Evolutionary conservation across 768 basidiomycete genomes (phyloP).

Genomic region (Clathrus columnatus): DNA sequence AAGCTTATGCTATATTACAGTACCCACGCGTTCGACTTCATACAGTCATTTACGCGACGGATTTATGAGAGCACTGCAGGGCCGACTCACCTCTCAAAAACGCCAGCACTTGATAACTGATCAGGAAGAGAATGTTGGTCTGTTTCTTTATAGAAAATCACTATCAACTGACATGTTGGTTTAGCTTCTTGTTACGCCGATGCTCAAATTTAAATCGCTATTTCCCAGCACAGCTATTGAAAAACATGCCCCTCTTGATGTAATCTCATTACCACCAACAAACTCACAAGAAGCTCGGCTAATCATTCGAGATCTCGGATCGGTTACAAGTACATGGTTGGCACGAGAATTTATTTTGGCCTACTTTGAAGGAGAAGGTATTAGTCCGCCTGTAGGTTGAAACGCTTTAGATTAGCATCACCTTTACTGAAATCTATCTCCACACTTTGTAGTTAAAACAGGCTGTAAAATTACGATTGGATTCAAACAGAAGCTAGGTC

Average conservation of each 20-base stretch:
- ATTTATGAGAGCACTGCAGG: constrained; percentile 65
- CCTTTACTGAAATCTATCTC: neutral
- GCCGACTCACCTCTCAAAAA: constrained; percentile 44
- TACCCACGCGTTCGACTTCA: neutral
- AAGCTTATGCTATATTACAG: neutral
- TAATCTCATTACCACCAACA: constrained; percentile 52
- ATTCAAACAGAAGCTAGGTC: neutral
- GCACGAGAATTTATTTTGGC: constrained; percentile 53
- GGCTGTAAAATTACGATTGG: constrained; percentile 2
- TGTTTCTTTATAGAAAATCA: neutral
- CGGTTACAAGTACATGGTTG: constrained; percentile 2
- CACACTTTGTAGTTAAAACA: constrained; percentile 1
- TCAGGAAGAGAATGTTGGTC: constrained; percentile 40
- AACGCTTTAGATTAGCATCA: neutral
- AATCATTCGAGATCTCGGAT: constrained; percentile 64
- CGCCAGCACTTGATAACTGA: constrained; percentile 46
- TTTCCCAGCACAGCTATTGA: constrained; percentile 61
- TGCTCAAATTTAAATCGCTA: constrained; percentile 65
- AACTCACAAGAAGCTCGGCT: constrained; percentile 41
- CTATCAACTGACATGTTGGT: neutral
- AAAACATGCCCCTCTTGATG: constrained; percentile 63
- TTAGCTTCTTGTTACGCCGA: constrained; percentile 44
- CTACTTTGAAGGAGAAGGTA: constrained; percentile 63
- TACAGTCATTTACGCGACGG: constrained; percentile 70
- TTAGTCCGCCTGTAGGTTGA: constrained; percentile 59